Evolutionary conservation across 2,329 filamentous ascomycete species (phyloP).

Genomic region (Colletotrichum sp.): DNA sequence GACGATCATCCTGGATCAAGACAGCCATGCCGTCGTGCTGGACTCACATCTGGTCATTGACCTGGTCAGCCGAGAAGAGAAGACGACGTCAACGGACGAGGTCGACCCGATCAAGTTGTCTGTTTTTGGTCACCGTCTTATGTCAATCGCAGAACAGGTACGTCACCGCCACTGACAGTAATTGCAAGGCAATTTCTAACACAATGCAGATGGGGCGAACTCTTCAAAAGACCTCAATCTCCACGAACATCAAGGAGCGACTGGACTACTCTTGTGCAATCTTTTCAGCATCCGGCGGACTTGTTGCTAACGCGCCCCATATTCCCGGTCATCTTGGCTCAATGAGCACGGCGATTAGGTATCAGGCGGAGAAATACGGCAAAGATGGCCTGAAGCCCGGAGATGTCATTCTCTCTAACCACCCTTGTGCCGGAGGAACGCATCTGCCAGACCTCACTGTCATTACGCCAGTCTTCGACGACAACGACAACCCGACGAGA

Average conservation of each 20-base stretch:
- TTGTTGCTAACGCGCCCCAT: slow-evolving; percentile 79
- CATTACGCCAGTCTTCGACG: slow-evolving; percentile 41
- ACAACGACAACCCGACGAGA: slow-evolving; percentile 23
- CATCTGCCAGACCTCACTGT: slow-evolving; percentile 48
- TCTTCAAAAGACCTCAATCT: slow-evolving; percentile 77
- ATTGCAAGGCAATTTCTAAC: background rate
- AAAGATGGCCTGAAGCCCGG: slow-evolving; percentile 73
- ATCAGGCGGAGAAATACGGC: slow-evolving; percentile 69
- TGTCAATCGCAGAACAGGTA: slow-evolving; percentile 76
- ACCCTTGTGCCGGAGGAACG: slow-evolving; percentile 30
- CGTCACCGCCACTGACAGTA: background rate
- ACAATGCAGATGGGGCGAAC: slow-evolving; percentile 70
- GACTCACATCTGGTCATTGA: slow-evolving; percentile 42
- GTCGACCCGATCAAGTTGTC: slow-evolving; percentile 76
- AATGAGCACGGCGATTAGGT: slow-evolving; percentile 77
- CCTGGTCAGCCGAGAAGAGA: slow-evolving; percentile 33
- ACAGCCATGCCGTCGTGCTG: slow-evolving; percentile 54
- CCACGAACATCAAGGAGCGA: slow-evolving; percentile 79
- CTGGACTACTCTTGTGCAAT: slow-evolving; percentile 81
- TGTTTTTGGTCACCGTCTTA: slow-evolving; percentile 80
- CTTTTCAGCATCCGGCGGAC: slow-evolving; percentile 73
- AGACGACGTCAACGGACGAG: slow-evolving; percentile 58
- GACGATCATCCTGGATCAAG: slow-evolving; percentile 64
- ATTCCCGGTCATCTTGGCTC: slow-evolving; percentile 79
- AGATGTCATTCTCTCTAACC: slow-evolving; percentile 74